Base-by-base conservation (phyloP, 805 yeast genomes). In the Wickerhamomyces mucosus region DNA sequence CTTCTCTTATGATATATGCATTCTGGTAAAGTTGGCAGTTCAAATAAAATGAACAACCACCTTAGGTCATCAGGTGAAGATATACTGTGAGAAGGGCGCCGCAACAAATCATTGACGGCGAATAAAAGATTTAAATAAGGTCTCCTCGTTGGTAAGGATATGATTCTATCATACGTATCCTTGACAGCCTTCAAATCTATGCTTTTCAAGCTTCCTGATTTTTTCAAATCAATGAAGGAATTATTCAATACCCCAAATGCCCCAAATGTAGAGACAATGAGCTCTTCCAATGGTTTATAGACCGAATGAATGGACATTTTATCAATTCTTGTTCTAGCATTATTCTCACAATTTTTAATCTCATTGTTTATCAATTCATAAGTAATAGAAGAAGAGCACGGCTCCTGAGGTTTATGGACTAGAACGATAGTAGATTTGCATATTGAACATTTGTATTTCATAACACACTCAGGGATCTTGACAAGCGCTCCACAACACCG, bases 41-140 rank as follows among this genome's bases (percentile, higher is more conserved):
- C 88, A 31, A 79, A 53, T 10, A 83, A 55, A 4, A 83, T 71
- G 13, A 83, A 53, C 2, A 83, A 43, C 78, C 84, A 81, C 27
- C 60, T 50, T 18, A 75, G 50, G 15, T 69, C 61, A 2, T 54
- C 42, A 0, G 77, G 67, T 10, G 61, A 55, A 7, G 60, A 49
- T 25, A 61, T 38, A 1, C 47, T 20, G 6, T 28, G 48, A 6
- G 63, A 58, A 1, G 76, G 75, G 18, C 75, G 62, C 36, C 67
- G 72, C 15, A 84, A 53, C 3, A 76, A 56, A 6, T 63, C 63
- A 27, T 69, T 56, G 3, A 72, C 66, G 0, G 78, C 71, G 5
- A 59, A 43, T 14, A 84, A 50, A 21, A 85, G 61, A 30, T 61
- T 65, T 39, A 59, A 69, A 33, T 74, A 61, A 0, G 89, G 89